Conservation (phyloP, 2,329 filamentous ascomycete species). For the Aspergillus melleus region DNA sequence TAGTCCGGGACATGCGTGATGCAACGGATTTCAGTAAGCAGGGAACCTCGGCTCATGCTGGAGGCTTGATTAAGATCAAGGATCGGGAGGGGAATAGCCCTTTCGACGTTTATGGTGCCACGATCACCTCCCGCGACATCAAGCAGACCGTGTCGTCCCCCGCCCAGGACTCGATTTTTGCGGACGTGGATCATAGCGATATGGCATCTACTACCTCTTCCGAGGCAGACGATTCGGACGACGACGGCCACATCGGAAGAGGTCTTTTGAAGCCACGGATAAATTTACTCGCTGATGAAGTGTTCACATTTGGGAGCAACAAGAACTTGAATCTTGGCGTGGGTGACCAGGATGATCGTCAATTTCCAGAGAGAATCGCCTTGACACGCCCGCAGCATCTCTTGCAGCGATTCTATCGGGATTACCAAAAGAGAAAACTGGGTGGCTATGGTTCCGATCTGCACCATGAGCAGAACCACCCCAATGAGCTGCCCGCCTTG, state of each 20-base stretch:
- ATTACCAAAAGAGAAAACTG: constrained; percentile 54
- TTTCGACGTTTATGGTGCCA: constrained; percentile 87
- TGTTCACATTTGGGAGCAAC: constrained; percentile 95
- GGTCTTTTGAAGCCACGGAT: constrained; percentile 33
- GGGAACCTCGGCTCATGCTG: constrained; percentile 59
- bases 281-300: constrained; percentile 69
- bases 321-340: constrained; percentile 91
- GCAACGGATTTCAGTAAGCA: constrained; percentile 59
- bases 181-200: constrained; percentile 49
- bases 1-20: constrained; percentile 74
- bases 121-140: constrained; percentile 75
- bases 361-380: constrained; percentile 82
- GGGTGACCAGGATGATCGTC: constrained; percentile 92
- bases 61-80: constrained; percentile 87
- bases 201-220: constrained; percentile 29
- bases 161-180: constrained; percentile 34
- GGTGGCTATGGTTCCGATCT: constrained; percentile 25
- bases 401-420: constrained; percentile 69
- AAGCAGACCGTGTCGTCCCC: constrained; percentile 35
- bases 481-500: constrained; percentile 66
- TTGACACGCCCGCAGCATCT: constrained; percentile 77
- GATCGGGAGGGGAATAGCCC: constrained; percentile 93
- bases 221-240: constrained; percentile 51
- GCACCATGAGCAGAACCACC: constrained; percentile 31
- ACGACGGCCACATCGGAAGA: constrained; percentile 36